Base-by-base conservation (phyloP, 345 rosid species). In the Pistacia integerrima region DNA sequence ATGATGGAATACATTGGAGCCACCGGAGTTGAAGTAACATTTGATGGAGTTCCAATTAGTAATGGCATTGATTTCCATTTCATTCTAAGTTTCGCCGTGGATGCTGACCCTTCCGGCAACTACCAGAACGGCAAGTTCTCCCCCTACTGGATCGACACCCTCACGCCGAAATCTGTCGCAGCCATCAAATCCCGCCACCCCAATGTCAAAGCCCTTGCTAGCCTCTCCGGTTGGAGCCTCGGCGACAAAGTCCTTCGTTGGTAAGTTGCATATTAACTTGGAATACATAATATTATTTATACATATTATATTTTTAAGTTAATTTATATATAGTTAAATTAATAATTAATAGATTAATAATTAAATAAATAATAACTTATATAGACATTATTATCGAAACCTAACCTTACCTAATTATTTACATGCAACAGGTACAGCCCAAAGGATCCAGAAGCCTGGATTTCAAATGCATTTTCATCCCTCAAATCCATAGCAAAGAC, bases 1-100 rank as follows among this genome's bases (percentile, higher is more conserved):
- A 87, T 90, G 88, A 85, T 90, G 91, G 92, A 88, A 79, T 90
- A 88, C 48, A 88, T 90, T 9, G 91, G 91, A 57, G 91, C 90
- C 6, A 79, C 90, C 0, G 89, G 92, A 0, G 76, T 14, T 4
- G 79, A 82, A 0, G 82, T 90, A 2, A 76, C 20, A 13, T 86
- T 90, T 8, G 83, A 81, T 44, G 1, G 78, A 0, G 84, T 88
- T 35, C 90, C 92, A 1, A 76, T 88, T 3, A 12, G 80, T 5
- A 69, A 77, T 0, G 78, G 70, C 41, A 83, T 87, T 4, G 84
- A 85, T 51, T 90, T 90, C 77, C 82, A 90, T 56, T 90, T 88
- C 84, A 69, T 85, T 8, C 85, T 86, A 0, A 2, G 91, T 65
- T 90, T 90, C 57, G 90, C 89, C n/a, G 76, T 90, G 1, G 91